These are phyloP conservation scores for Lasiodiplodia citricola DNA, from an alignment of 2,329 filamentous ascomycete species.

Conservation along the genomic window DNA sequence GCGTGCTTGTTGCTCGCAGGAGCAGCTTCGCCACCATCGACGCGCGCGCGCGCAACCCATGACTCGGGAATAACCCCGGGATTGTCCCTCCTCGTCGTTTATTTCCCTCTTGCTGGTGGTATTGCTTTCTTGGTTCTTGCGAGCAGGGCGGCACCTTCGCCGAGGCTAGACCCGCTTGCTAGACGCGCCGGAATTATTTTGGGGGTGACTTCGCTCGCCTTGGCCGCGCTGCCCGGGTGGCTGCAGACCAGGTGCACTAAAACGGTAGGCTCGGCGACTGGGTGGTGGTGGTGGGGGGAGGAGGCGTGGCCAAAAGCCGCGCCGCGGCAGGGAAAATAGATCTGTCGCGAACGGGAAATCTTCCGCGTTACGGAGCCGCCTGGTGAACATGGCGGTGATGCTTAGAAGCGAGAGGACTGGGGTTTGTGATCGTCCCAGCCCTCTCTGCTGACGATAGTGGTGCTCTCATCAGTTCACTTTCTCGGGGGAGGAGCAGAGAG, in stretches of 20 bases:
- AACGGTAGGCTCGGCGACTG: neutral
- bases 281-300: neutral
- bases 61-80: neutral
- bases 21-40: neutral
- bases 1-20: neutral
- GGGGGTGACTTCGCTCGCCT: neutral
- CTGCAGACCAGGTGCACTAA: neutral
- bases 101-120: neutral
- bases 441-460: neutral
- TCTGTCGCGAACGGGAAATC: neutral
- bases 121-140: neutral
- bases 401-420: neutral
- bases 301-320: slow-evolving; percentile 6
- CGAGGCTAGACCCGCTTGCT: neutral
- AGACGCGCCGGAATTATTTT: neutral
- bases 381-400: neutral
- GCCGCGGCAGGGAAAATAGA: neutral
- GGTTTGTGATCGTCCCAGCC: neutral
- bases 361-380: neutral
- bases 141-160: neutral
- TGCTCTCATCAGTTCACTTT: slow-evolving; percentile 7
- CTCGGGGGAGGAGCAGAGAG: neutral
- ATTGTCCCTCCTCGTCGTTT: neutral
- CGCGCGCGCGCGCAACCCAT: neutral
- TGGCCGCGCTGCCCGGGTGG: slow-evolving; percentile 11